These are phyloP conservation scores for Coriaria nepalensis DNA, from an alignment of 306 rosid genomes.

Conservation along the genomic window DNA sequence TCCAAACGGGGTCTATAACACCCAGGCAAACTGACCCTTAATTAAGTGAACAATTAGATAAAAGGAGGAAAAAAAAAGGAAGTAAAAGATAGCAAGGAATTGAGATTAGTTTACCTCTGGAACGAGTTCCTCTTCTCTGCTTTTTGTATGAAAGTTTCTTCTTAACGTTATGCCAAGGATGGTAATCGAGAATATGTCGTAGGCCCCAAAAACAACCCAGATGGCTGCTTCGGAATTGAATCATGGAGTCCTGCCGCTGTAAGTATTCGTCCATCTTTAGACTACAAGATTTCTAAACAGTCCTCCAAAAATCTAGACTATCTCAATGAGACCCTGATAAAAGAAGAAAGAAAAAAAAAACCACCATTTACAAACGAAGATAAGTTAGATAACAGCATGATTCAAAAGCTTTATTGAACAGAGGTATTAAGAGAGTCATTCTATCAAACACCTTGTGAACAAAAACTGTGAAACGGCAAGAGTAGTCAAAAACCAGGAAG, in stretches of 20 bases:
- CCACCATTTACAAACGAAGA: conserved; percentile 4
- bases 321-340: no score
- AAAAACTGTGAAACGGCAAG: no score
- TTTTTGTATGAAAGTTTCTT: conserved; percentile 37
- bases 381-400: background rate
- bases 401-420: no score
- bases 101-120: conserved; percentile 29
- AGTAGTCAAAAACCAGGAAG: no score
- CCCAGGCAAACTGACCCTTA: no score
- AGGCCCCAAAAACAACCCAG: conserved; percentile 70
- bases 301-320: background rate
- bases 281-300: background rate
- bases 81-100: conserved; percentile 2
- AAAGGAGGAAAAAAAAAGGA: background rate
- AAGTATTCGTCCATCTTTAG: conserved; percentile 44
- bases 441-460: no score
- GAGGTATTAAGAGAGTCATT: no score
- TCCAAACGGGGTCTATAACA: no score
- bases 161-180: conserved; percentile 55
- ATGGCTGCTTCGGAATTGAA: conserved; percentile 24
- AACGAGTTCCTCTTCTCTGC: conserved; percentile 27
- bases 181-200: conserved; percentile 44
- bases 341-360: background rate
- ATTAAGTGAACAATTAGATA: background rate
- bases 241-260: conserved; percentile 23